phyloP scores from a whole-genome alignment of 768 basidiomycete genomes.

The Albatrellus ellisii region DNA sequence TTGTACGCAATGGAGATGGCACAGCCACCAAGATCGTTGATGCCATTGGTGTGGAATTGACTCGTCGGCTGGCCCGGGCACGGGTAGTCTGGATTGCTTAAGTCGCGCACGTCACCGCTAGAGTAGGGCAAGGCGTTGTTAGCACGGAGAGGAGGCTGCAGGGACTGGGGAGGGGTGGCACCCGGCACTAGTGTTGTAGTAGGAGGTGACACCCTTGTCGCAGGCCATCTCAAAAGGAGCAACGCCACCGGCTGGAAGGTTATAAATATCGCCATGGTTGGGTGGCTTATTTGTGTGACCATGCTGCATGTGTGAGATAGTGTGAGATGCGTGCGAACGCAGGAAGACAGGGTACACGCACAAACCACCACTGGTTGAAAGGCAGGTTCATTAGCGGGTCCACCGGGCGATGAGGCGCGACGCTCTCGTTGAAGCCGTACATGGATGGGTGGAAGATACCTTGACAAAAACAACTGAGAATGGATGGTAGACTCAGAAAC shows the following conservation, averaged over 20 bases:
- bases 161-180: constrained; percentile 2
- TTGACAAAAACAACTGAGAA: too few relatives aligned
- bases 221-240: constrained; percentile 18
- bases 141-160: not conserved
- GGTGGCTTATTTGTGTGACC: constrained; percentile 21
- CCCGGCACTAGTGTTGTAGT: constrained; percentile 13
- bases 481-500: not conserved
- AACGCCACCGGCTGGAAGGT: constrained; percentile 20
- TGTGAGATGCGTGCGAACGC: not conserved
- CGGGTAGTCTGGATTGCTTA: constrained; percentile 11
- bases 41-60: constrained; percentile 20
- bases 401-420: constrained; percentile 24
- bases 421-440: constrained; percentile 27
- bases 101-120: constrained; percentile 16
- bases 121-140: not conserved
- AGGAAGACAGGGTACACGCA: constrained; percentile 10
- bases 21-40: constrained; percentile 23
- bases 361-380: constrained; percentile 26
- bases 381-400: constrained; percentile 20
- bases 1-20: constrained; percentile 33
- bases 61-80: constrained; percentile 14
- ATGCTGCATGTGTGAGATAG: constrained; percentile 14
- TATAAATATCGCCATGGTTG: constrained; percentile 18
- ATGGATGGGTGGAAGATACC: constrained; percentile 22
- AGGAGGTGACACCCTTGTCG: constrained; percentile 21